Evolutionary conservation across 2,329 filamentous ascomycete species (phyloP).

Genomic region (Alternaria sp.): DNA sequence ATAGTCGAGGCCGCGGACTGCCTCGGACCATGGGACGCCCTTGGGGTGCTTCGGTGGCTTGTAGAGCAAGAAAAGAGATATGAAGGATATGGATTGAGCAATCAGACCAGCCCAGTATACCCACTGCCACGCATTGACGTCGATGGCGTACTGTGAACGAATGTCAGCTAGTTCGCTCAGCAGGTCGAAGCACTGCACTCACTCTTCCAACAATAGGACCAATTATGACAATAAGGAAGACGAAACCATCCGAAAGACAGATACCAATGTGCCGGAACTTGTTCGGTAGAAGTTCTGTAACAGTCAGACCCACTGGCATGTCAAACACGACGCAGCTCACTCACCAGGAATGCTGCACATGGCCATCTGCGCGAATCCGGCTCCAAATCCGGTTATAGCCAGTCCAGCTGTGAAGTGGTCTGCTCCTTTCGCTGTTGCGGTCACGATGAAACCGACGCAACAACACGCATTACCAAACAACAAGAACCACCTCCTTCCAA

Average conservation of each 20-base stretch:
- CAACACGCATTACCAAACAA: constrained; percentile 53
- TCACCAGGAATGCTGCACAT: constrained; percentile 54
- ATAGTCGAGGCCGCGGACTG: constrained; percentile 42
- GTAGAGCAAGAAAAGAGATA: constrained; percentile 27
- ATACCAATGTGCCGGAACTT: constrained; percentile 15
- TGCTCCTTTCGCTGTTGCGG: constrained; percentile 39
- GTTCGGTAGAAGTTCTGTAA: constrained; percentile 12
- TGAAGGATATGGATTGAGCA: constrained; percentile 30
- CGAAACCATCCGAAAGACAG: constrained; percentile 46
- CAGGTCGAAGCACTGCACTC: not conserved
- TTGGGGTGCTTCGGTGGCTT: constrained; percentile 38
- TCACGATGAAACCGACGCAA: constrained; percentile 46
- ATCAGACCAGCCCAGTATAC: constrained; percentile 34
- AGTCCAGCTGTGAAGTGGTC: constrained; percentile 51
- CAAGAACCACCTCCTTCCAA: constrained; percentile 57
- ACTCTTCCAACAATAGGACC: not conserved
- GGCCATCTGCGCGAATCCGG: constrained; percentile 53
- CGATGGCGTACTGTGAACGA: constrained; percentile 27
- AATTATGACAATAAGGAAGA: constrained; percentile 48
- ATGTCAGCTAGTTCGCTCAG: not conserved
- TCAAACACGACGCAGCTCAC: constrained; percentile 20
- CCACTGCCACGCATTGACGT: constrained; percentile 28
- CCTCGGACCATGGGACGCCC: constrained; percentile 33
- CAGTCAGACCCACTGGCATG: not conserved
- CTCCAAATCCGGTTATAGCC: constrained; percentile 55